A percentile compares a stretch with the other conserved stretches of the same genome.
These are phyloP conservation scores for Pilatotrama ljubarskyi DNA, from an alignment of 768 basidiomycete genomes.

Conservation along the genomic window DNA sequence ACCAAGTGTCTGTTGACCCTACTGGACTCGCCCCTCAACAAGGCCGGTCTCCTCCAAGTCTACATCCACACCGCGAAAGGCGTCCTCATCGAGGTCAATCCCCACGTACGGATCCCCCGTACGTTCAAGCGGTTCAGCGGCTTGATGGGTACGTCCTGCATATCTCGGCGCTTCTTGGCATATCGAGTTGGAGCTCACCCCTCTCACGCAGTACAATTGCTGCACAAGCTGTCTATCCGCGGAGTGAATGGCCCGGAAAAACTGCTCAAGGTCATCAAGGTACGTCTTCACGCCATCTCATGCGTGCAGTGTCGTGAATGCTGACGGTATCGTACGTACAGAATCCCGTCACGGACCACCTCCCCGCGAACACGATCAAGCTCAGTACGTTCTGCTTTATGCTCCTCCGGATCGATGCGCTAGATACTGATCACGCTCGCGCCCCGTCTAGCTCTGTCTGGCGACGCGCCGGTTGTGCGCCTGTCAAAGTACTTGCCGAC, in stretches of 20 bases:
- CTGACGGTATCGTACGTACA: constrained; percentile 31
- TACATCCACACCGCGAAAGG: constrained; percentile 98
- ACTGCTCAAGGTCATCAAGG: constrained; percentile 95
- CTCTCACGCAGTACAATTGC: constrained; percentile 75
- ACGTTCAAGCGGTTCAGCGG: constrained; percentile 99
- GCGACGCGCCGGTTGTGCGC: constrained; percentile 80
- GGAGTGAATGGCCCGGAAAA: constrained; percentile 98
- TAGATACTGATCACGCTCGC: constrained; percentile 1
- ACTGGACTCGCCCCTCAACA: constrained; percentile 97
- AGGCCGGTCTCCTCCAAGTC: constrained; percentile 93
- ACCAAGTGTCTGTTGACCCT: constrained; percentile 91
- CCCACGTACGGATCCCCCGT: constrained; percentile 93
- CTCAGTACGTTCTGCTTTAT: constrained; percentile 63
- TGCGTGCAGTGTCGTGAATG: not conserved
- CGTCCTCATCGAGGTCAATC: constrained; percentile 97
- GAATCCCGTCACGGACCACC: constrained; percentile 94
- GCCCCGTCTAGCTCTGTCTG: constrained; percentile 70
- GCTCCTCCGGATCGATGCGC: not conserved
- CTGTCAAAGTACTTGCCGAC: constrained; percentile 84
- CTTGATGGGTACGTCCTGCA: constrained; percentile 76
- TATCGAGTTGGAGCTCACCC: not conserved
- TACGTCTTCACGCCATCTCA: constrained; percentile 34
- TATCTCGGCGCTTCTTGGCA: not conserved
- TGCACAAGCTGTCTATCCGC: constrained; percentile 93
- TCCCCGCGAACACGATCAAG: constrained; percentile 94